Evolutionary conservation across 2,329 filamentous ascomycete genomes (phyloP).

Genomic region (Hirsutella minnesotensis): DNA sequence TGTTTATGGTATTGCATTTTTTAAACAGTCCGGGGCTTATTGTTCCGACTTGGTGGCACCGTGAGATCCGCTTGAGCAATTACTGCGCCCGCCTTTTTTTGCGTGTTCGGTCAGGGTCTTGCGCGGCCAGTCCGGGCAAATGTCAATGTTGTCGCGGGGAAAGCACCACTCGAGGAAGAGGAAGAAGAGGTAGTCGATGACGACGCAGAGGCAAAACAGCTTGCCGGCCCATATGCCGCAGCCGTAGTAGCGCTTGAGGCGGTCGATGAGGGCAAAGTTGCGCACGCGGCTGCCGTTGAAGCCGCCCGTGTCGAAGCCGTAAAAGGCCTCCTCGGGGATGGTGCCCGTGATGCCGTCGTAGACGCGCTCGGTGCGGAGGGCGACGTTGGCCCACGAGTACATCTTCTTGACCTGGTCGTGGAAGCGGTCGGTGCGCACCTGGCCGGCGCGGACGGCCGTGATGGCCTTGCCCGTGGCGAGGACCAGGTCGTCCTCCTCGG

Average conservation of each 20-base stretch:
- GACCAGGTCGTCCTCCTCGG: slow-evolving; percentile 91
- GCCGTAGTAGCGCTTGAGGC: slow-evolving; percentile 91
- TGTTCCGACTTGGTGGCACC: slow-evolving; percentile 14
- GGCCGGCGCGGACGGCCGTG: slow-evolving; percentile 70
- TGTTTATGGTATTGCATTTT: no score
- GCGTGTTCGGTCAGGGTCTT: slow-evolving; percentile 38
- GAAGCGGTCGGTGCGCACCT: slow-evolving; percentile 83
- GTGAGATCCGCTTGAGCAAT: slow-evolving; percentile 21
- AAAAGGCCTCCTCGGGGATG: slow-evolving; percentile 79
- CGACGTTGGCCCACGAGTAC: slow-evolving; percentile 98
- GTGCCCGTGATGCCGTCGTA: slow-evolving; percentile 86
- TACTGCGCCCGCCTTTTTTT: slow-evolving; percentile 17
- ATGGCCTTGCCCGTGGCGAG: slow-evolving; percentile 84
- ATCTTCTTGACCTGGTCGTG: slow-evolving; percentile 96
- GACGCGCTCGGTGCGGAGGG: slow-evolving; percentile 82
- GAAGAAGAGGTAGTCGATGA: slow-evolving; percentile 88
- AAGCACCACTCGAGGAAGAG: slow-evolving; percentile 80
- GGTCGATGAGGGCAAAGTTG: slow-evolving; percentile 86
- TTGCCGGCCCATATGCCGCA: slow-evolving; percentile 98
- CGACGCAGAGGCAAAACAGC: slow-evolving; percentile 85
- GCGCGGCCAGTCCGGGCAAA: slow-evolving; percentile 83
- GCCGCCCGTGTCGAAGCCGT: slow-evolving; percentile 62
- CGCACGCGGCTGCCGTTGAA: slow-evolving; percentile 63
- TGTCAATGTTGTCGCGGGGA: slow-evolving; percentile 75
- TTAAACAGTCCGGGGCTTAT: no score